Evolutionary conservation across 2,329 filamentous ascomycete genomes (phyloP).

Genomic region (Clonostachys solani): DNA sequence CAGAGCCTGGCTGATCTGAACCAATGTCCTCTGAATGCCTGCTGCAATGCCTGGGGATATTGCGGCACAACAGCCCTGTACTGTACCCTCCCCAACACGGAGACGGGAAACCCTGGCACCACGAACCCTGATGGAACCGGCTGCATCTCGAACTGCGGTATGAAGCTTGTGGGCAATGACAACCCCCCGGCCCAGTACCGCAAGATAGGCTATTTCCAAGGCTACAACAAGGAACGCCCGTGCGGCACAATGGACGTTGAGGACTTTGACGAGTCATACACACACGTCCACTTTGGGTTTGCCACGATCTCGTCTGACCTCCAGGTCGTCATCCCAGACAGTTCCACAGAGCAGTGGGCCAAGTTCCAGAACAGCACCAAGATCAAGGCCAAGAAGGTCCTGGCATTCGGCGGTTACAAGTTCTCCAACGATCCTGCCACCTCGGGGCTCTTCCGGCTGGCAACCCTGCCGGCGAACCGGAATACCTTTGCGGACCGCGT

Average conservation of each 20-base stretch:
- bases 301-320: constrained; percentile 4
- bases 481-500: constrained; percentile 26
- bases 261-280: constrained; percentile 15
- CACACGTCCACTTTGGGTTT: constrained; percentile 26
- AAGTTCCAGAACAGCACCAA: constrained; percentile 3
- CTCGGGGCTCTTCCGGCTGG: constrained; percentile 19
- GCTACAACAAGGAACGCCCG: constrained; percentile 16
- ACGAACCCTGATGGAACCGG: constrained; percentile 13
- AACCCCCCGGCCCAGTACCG: constrained; percentile 14
- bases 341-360: neutral
- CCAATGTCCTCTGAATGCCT: constrained; percentile 37
- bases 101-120: constrained; percentile 18
- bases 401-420: constrained; percentile 29
- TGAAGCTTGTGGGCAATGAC: constrained; percentile 16
- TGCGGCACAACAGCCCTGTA: constrained; percentile 39
- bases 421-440: constrained; percentile 17
- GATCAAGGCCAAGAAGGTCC: constrained; percentile 10
- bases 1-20: constrained; percentile 31
- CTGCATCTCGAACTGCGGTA: constrained; percentile 24
- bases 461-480: constrained; percentile 25
- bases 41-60: constrained; percentile 35
- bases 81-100: constrained; percentile 22
- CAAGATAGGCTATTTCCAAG: constrained; percentile 25
- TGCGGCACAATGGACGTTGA: constrained; percentile 23
- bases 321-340: neutral